Evolutionary conservation across 73 alveolate species (phyloP).

Genomic region (Tetrahymena thermophila): DNA sequence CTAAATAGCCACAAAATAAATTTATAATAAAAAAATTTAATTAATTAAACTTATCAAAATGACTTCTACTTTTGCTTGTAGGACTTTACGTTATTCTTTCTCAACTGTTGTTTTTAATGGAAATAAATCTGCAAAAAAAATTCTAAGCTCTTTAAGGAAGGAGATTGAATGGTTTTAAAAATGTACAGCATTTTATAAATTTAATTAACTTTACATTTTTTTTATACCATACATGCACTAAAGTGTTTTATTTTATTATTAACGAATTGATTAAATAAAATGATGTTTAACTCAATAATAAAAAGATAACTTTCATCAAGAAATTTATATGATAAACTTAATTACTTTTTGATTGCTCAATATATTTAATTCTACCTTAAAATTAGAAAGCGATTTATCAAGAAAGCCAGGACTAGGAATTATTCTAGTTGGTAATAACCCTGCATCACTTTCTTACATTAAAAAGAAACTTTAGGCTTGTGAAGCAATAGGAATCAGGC

Average conservation of each 20-base stretch:
- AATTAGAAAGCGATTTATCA: not conserved
- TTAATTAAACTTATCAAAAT: not conserved
- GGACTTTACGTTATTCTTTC: not conserved
- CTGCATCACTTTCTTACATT: conserved; percentile 16
- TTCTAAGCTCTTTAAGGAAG: not conserved
- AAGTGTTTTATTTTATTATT: too few species aligned
- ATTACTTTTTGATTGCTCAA: too few species aligned
- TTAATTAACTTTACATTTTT: not conserved
- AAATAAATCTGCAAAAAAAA: not conserved
- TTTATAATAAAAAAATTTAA: not conserved
- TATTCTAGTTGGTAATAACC: conserved; percentile 21
- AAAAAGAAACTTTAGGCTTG: conserved; percentile 9
- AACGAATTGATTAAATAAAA: too few species aligned
- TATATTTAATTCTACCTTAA: not conserved
- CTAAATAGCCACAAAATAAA: not conserved
- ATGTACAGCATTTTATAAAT: not conserved
- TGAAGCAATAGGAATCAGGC: not conserved
- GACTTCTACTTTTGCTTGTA: not conserved
- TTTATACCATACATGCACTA: not conserved
- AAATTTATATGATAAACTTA: too few species aligned
- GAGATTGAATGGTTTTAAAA: not conserved
- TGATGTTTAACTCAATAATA: too few species aligned
- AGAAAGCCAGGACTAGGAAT: conserved; percentile 25
- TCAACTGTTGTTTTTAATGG: not conserved
- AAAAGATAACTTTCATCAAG: too few species aligned